Conservation (phyloP, 2,329 filamentous ascomycete species). For the Keithomyces neogunnii region DNA sequence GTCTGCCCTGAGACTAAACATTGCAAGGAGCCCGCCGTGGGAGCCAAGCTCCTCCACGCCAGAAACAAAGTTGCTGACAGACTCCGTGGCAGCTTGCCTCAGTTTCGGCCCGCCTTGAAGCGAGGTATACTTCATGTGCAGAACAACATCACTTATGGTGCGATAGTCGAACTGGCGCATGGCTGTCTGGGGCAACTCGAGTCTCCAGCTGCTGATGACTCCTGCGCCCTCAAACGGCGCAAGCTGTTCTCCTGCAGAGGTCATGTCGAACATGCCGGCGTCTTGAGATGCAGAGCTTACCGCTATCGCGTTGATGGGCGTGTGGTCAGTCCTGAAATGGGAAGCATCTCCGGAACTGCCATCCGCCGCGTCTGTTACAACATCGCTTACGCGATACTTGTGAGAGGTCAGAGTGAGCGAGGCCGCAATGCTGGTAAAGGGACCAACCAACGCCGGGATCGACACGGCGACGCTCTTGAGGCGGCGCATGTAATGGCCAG, state of each 20-base stretch:
- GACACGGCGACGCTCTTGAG: not conserved
- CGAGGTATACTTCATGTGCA: not conserved
- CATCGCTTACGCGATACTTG: not conserved
- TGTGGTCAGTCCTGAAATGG: not conserved
- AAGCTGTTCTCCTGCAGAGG: not conserved
- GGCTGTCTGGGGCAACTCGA: not conserved
- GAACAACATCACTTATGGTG: not conserved
- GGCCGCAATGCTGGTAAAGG: not conserved
- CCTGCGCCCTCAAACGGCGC: not conserved
- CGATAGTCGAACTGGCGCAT: not conserved
- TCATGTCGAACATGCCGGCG: not conserved
- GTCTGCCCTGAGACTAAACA: not conserved
- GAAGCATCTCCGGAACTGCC: not conserved
- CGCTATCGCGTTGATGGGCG: not conserved
- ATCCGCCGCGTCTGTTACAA: not conserved
- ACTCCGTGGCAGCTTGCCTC: not conserved
- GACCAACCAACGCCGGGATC: not conserved
- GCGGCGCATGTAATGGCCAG: not conserved
- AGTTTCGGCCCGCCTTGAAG: not conserved
- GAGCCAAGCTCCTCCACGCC: not conserved
- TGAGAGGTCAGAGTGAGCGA: not conserved
- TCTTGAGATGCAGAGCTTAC: not conserved
- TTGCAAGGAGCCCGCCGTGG: not conserved
- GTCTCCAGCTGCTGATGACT: not conserved
- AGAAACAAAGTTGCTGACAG: not conserved